Evolutionary conservation across 768 basidiomycete genomes (phyloP).

Genomic region (Boletus rubroflammeus): DNA sequence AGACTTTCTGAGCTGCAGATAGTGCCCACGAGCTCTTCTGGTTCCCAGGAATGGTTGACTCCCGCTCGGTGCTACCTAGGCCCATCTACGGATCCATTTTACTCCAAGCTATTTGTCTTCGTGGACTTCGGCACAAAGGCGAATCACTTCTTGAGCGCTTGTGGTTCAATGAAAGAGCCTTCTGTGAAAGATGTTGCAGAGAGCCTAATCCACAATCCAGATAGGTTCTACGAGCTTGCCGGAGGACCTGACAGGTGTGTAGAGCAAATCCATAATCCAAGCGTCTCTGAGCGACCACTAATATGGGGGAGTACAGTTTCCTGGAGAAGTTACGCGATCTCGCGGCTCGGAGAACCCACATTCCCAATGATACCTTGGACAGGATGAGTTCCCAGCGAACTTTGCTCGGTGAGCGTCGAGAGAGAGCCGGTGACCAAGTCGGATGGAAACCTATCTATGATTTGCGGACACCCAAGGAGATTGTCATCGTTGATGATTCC

Average conservation of each 20-base stretch:
- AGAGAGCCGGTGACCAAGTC: background rate
- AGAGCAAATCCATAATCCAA: background rate
- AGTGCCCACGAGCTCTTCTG: background rate
- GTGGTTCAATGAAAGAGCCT: slow-evolving; percentile 80
- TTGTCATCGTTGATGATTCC: background rate
- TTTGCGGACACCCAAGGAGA: background rate
- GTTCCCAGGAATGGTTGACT: background rate
- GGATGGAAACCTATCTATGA: background rate
- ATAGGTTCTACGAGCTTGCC: slow-evolving; percentile 61
- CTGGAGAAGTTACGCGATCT: background rate
- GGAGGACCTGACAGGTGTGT: slow-evolving; percentile 61
- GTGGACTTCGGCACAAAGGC: slow-evolving; percentile 78
- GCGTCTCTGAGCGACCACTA: background rate
- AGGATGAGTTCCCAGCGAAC: background rate
- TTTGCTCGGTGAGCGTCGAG: background rate
- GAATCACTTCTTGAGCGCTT: slow-evolving; percentile 75
- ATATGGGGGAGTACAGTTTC: background rate
- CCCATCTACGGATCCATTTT: slow-evolving; percentile 41
- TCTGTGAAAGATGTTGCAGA: slow-evolving; percentile 72
- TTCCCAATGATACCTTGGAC: background rate
- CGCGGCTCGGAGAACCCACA: background rate
- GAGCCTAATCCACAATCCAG: slow-evolving; percentile 61
- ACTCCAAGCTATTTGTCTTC: slow-evolving; percentile 76
- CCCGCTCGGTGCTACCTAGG: background rate
- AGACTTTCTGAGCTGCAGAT: background rate